Evolutionary conservation across 2,329 filamentous ascomycete genomes (phyloP).

Genomic region (Tricladium varicosporioides): DNA sequence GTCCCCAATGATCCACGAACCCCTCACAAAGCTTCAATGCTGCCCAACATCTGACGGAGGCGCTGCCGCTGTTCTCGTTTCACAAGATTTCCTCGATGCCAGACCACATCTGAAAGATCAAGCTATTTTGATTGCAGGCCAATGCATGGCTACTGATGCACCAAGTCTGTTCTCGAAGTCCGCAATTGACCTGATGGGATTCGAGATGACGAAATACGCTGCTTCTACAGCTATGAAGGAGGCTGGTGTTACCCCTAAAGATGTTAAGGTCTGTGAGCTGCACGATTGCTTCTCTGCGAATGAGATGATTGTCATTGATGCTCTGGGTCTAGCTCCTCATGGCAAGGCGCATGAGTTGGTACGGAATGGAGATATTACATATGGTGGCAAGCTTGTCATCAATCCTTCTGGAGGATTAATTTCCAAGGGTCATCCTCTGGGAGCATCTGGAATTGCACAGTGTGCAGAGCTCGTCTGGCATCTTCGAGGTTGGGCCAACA

Average conservation of each 20-base stretch:
- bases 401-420: conserved; percentile 95
- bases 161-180: conserved; percentile 75
- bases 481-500: conserved; percentile 92
- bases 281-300: conserved; percentile 98
- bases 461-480: conserved; percentile 96
- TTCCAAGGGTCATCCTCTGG: conserved; percentile 92
- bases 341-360: conserved; percentile 94
- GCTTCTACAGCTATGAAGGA: conserved; percentile 69
- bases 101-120: conserved; percentile 78
- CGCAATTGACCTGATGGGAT: conserved; percentile 86
- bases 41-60: conserved; percentile 94
- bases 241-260: conserved; percentile 64
- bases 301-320: conserved; percentile 88
- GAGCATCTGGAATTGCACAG: conserved; percentile 91
- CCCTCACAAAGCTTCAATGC: conserved; percentile 97
- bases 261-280: conserved; percentile 83
- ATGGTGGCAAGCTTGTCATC: conserved; percentile 73
- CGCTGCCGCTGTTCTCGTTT: conserved; percentile 85
- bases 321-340: conserved; percentile 71
- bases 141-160: conserved; percentile 81
- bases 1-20: conserved; percentile 75
- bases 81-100: conserved; percentile 81
- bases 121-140: conserved; percentile 86
- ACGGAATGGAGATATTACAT: conserved; percentile 83
- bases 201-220: conserved; percentile 76